Base-by-base conservation (phyloP, 257 asterid genomes). In the Solanum neorickii region DNA sequence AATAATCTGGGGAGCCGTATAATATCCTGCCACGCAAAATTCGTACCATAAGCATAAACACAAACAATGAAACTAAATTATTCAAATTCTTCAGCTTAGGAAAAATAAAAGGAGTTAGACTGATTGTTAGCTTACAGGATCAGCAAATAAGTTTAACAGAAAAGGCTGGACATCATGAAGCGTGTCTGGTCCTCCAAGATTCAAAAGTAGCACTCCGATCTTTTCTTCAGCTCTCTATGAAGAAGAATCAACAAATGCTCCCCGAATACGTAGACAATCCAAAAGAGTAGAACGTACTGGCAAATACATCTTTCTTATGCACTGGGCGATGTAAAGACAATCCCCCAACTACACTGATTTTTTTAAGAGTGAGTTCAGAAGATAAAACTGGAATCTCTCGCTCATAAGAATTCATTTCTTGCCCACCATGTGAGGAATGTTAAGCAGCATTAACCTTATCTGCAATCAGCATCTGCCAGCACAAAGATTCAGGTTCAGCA, bases 151-250 rank as follows among this genome's bases (percentile, higher is more conserved):
- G 89, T 96, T 96, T 94, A 84, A 96, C 92, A 96, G 87, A 89
- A 95, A 96, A 7, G 98, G 99, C 88, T 96, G 99, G 89, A 96
- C 98, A 89, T 96, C 99, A 13, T 93, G 88, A n/a, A 96, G 94
- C 39, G 99, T 95, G 25, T 95, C 98, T 0, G 99, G 99, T 60
- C 99, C 99, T 88, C 98, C 99, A 75, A 96, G 99, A 93, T 96
- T 96, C 92, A 96, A 91, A 74, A 96, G 95, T 89, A 96, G 91
- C 91, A 96, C 99, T 56, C 99, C 99, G 5, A 94, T 90, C 90
- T 91, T 96, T 70, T 96, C 98, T 65, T 93, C 96, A 47, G 91
- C 74, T 35, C 89, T 83, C 78, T 88, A 90, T 60, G 95, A 87
- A 74, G 83, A 86, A 66, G 93, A 88, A 75, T 91, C 95, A 15